Base-by-base conservation (phyloP, 2,329 filamentous ascomycete species). In the Colletotrichum tabaci region DNA sequence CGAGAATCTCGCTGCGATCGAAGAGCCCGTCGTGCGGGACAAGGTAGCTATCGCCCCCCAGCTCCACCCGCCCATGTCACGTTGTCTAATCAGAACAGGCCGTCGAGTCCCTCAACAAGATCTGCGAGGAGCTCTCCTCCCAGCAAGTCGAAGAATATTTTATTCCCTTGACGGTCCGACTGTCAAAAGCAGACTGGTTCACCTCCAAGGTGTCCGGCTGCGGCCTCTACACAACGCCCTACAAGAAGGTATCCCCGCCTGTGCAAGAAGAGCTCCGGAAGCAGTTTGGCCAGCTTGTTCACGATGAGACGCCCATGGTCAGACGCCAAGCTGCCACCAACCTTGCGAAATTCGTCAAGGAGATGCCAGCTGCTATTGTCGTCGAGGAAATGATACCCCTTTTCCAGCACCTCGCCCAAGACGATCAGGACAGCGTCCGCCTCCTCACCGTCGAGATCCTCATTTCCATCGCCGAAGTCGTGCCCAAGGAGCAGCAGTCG, bases 161-260 rank as follows among this genome's bases (percentile, higher is more conserved):
- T 86, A 96, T 99, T 77, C 96, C 96, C 74, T 92, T 99, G 80
- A 95, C 95, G 72, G 90, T 97, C 80, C 94, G 96, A 80, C 93
- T 99, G 73, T 97, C 96, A 75, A 99, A 98, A 89, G 96, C 96
- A 84, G 96, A 99, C 85, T 99, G 96, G 96, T 99, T 99, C 84
- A 99, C 96, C 69, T 98, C 96, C 75, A 99, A 98, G 86, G 96
- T 99, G 75, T 99, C 96, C 42, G 96, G 96, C 74, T 98, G 96
- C 75, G 96, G 96, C 74, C 92, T 99, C 74, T 99, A 96, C 87
- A 96, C 94, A 81, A 90, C 92, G 60, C 96, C 96, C 75, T 99
- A 99, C 87, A 93, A 92, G 79, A 97, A 97, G 87, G 94, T 96
- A 72, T 93, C 94, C 66, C 89, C 92, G 62, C 88, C 91, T n/a